Evolutionary conservation across 371 early-diverging fungal genomes (phyloP).

Genomic region (Mucor piriformis): DNA sequence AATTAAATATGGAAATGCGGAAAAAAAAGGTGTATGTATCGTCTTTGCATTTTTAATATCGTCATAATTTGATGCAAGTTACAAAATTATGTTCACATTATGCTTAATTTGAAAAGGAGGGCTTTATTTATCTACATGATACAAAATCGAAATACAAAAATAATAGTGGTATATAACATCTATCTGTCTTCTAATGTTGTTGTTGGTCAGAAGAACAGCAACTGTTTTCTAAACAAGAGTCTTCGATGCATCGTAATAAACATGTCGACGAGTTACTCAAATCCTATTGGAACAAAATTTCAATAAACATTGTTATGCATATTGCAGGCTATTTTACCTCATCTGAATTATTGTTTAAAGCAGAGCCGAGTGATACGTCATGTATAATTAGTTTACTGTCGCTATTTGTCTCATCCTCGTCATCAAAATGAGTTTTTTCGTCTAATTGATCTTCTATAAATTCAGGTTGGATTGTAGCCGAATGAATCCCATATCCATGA

Average conservation of each 20-base stretch:
- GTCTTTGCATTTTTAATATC: neutral
- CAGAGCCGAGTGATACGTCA: neutral
- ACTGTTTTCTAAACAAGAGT: slow-evolving; percentile 27
- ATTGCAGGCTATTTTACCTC: slow-evolving; percentile 12
- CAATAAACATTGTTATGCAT: neutral
- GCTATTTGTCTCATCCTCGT: neutral
- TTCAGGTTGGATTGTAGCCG: slow-evolving; percentile 91
- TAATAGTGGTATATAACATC: slow-evolving; percentile 3
- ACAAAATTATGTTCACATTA: too few relatives aligned
- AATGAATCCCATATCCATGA: slow-evolving; percentile 84
- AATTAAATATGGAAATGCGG: neutral
- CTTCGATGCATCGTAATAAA: slow-evolving; percentile 27
- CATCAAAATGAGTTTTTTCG: neutral
- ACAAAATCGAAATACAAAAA: slow-evolving; percentile 1
- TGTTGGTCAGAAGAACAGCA: slow-evolving; percentile 28
- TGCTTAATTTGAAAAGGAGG: too few relatives aligned
- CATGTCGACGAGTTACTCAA: slow-evolving; percentile 23
- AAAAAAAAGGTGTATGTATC: neutral
- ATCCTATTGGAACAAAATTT: slow-evolving; percentile 8
- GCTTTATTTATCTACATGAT: slow-evolving; percentile 5
- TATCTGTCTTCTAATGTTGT: neutral
- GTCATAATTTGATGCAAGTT: too few relatives aligned
- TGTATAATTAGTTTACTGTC: neutral
- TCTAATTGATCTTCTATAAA: slow-evolving; percentile 52
- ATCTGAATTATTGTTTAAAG: neutral